These are phyloP conservation scores for Lodderomyces margitis DNA, from an alignment of 1,139 yeast species.

Conservation along the genomic window DNA sequence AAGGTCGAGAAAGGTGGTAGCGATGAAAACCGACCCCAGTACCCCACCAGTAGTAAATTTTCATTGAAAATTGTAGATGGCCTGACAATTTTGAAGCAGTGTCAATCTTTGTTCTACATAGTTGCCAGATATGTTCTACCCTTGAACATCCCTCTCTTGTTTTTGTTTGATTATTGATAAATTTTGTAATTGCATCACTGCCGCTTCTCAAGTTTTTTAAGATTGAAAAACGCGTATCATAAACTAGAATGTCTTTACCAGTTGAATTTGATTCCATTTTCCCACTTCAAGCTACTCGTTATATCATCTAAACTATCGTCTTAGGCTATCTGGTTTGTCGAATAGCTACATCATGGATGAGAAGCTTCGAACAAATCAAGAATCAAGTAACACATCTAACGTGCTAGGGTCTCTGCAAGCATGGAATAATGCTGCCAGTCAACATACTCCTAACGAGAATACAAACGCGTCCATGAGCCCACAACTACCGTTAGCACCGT, in stretches of 20 bases:
- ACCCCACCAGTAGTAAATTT: no score
- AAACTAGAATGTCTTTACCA: no score
- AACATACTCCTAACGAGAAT: not conserved
- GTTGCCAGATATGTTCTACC: no score
- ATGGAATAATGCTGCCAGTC: not conserved
- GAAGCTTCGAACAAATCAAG: not conserved
- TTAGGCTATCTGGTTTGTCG: not conserved
- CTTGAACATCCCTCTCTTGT: no score
- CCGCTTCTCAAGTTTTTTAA: not conserved
- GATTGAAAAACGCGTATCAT: not conserved
- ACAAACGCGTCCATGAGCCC: not conserved
- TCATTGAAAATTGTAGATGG: no score
- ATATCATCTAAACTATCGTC: not conserved
- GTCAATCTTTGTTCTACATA: no score
- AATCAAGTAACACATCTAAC: not conserved
- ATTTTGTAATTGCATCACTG: no score
- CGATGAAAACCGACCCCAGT: not conserved
- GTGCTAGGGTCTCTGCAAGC: not conserved
- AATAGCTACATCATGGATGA: not conserved
- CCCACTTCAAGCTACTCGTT: no score
- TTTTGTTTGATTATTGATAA: no score
- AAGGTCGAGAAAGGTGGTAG: not conserved
- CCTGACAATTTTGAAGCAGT: no score
- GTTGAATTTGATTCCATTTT: no score
- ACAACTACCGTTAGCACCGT: not conserved